Conservation (phyloP, 2,329 filamentous ascomycete genomes). For the Neofusicoccum laricinum region DNA sequence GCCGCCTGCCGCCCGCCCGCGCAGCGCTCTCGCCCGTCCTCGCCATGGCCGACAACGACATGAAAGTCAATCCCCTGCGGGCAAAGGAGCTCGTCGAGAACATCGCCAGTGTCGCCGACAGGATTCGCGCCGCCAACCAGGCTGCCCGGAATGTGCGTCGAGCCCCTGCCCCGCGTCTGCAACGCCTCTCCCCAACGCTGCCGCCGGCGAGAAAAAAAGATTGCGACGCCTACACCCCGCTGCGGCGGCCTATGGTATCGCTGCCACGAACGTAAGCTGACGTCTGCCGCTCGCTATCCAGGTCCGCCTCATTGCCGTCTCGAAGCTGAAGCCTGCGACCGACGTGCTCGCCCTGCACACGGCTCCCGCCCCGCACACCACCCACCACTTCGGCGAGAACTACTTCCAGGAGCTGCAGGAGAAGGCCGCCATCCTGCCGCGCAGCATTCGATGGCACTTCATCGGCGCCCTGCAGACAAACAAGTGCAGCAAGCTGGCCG, state of each 20-base stretch:
- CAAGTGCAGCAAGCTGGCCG: constrained; percentile 83
- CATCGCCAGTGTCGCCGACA: constrained; percentile 39
- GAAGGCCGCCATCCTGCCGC: constrained; percentile 77
- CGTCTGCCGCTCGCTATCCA: constrained; percentile 31
- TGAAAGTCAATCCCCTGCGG: constrained; percentile 42
- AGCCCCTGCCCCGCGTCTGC: background rate
- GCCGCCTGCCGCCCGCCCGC: background rate
- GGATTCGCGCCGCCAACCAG: constrained; percentile 40
- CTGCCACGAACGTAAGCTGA: background rate
- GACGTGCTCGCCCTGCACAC: constrained; percentile 84
- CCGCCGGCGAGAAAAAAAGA: background rate
- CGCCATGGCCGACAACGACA: constrained; percentile 35
- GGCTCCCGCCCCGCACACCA: constrained; percentile 44
- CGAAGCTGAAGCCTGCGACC: constrained; percentile 89
- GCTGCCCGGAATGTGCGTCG: constrained; percentile 27
- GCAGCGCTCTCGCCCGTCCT: too few species aligned
- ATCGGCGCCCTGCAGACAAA: constrained; percentile 93
- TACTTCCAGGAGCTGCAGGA: constrained; percentile 78
- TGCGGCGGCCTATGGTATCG: too few species aligned
- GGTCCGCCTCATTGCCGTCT: constrained; percentile 89
- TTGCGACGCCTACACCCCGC: background rate
- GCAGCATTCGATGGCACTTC: constrained; percentile 86
- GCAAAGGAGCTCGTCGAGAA: constrained; percentile 47
- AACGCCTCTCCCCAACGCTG: background rate
- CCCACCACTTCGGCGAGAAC: constrained; percentile 92